Evolutionary conservation across 2,329 filamentous ascomycete species (phyloP), one percentile per base, ranked within the genome.

Genomic region (Fusarium sp.): DNA sequence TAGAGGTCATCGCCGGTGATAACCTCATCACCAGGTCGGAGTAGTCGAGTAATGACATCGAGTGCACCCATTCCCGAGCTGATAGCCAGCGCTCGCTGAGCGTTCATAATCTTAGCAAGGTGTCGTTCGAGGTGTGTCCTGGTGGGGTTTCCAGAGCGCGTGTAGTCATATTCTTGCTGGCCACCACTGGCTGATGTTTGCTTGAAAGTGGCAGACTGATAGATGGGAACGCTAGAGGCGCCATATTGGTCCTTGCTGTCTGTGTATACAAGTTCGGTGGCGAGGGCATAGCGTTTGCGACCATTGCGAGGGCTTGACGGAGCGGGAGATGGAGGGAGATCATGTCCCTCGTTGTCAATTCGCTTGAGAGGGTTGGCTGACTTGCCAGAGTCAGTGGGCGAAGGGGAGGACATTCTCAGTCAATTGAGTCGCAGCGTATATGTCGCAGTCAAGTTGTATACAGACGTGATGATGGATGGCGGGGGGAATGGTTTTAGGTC

Each of bases 141-240:
- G 65, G 96, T 99, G 22, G 96, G 96, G 81, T 99, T 99, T 62
- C 96, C 96, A 39, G 95, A 98, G 69, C 97, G 93, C 67, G 96
- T 98, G 86, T 99, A 99, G 85, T 99, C 96, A 83, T 98, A 99
- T 83, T 98, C 95, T 79, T 89, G 86, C 75, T 90, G 93, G 67
- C 94, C 94, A 66, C 93, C 94, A 49, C 84, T 87, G 70, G 93
- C 92, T 22, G 92, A 94, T 27, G 89, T 89, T 83, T 98, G 96
- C 85, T 99, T 99, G 87, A 99, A 99, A 41, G 96, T 99, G 53
- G 96, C 97, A 53, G 94, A 97, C 88, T 97, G 96, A 83, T 99
- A 99, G 80, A 99, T 98, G 59, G 96, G 96, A 77, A 97, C 92
- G 82, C 95, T 98, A 76, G 94, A 97, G 64, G 96, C 90, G 79